These are phyloP conservation scores for Kodamaea kakaduensis DNA, from an alignment of 805 yeast genomes.

Conservation along the genomic window DNA sequence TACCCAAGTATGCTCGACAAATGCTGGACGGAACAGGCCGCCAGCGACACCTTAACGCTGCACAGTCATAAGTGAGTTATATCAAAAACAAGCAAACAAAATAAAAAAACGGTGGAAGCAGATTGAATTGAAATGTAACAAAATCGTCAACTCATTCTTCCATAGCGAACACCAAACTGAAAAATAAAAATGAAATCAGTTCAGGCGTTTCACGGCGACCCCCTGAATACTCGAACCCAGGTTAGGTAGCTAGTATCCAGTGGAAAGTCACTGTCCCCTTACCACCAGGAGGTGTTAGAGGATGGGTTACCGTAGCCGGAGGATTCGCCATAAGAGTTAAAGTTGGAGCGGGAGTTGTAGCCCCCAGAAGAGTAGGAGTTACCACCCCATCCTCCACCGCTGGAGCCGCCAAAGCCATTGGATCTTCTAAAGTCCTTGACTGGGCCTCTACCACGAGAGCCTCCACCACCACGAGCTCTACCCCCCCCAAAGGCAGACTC, in stretches of 20 bases:
- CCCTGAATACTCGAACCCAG: no score
- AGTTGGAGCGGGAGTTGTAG: conserved; percentile 10
- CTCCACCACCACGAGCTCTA: conserved; percentile 24
- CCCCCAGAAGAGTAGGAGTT: conserved; percentile 17
- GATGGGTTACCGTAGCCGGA: conserved; percentile 35
- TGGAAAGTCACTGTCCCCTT: conserved; percentile 7
- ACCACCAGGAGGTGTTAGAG: conserved; percentile 40
- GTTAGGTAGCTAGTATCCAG: no score
- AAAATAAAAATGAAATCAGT: no score
- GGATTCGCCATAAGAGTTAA: conserved; percentile 21
- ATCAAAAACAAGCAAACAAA: conserved; percentile 12
- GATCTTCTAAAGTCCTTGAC: conserved; percentile 55
- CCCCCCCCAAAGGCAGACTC: conserved; percentile 60
- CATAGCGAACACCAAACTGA: no score
- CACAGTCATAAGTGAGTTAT: conserved; percentile 6
- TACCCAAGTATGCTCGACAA: neutral
- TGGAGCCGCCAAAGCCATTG: conserved; percentile 21
- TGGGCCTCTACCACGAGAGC: conserved; percentile 47
- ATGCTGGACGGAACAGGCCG: conserved; percentile 8
- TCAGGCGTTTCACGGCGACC: no score
- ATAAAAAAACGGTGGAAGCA: conserved; percentile 10
- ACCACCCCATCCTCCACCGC: conserved; percentile 18
- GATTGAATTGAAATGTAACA: conserved; percentile 14
- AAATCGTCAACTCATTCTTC: conserved; percentile 8
- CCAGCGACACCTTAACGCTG: conserved; percentile 12